Base-by-base conservation (phyloP, 768 basidiomycete species). In the Coprinellus micaceus region DNA sequence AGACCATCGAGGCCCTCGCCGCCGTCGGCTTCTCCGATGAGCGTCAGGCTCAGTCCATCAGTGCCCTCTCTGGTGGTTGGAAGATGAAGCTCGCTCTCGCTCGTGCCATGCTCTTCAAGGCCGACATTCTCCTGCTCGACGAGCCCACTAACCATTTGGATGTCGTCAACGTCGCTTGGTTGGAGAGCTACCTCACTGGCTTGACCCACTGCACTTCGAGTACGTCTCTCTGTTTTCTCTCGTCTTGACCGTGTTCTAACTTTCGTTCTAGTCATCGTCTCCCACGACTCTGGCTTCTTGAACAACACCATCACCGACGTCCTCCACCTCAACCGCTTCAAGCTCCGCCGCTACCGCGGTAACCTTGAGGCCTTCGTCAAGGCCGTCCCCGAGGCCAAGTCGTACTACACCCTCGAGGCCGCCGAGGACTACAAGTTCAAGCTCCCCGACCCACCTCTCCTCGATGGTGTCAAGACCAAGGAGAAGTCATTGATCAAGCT, bases 381-480 rank as follows among this genome's bases (percentile, higher is more conserved):
- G 74, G 83, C 82, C 63, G 95, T 98, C 57, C 95, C 95, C 43
- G 95, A 98, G 78, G 95, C 95, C 72, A 95, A 89, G 79, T 92
- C 94, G 7, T 98, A 98, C 83, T 98, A 94, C 82, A 91, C 89
- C 59, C 91, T 98, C 64, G 86, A 96, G 77, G 92, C 94, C 57
- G 83, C 85, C 52, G 94, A 96, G 77, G 92, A 96, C 81, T 98
- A 98, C 86, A 89, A 85, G 78, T 98, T 97, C 87, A 95, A 94
- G 85, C 86, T 98, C 65, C 95, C 95, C 56, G 88, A 93, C 69
- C 95, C 95, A 53, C 95, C 95, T 69, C 86, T 98, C 62, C 89
- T 98, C 60, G 95, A 98, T 63, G 95, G 95, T 89, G 95, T 98
- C 79, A 98, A 98, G 89, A 98, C 95, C 68, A 98, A 98, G 83